A percentile compares a stretch with the other conserved stretches of the same genome.
phyloP scores from a whole-genome alignment of 2,329 filamentous ascomycete species.

The Stagonosporopsis rhizophila region DNA sequence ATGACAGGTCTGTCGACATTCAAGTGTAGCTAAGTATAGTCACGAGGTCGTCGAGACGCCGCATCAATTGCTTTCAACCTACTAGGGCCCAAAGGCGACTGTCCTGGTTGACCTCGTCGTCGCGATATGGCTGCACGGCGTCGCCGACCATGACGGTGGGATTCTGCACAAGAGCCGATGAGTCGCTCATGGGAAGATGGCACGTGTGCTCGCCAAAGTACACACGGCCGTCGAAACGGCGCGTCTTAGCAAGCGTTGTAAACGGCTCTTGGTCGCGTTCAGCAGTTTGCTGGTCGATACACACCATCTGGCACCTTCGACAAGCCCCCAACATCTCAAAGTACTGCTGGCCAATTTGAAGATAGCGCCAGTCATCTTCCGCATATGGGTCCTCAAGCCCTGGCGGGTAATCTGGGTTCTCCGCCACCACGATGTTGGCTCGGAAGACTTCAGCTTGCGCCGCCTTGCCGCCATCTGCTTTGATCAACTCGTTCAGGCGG shows the following conservation, averaged over 20 bases:
- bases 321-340: conserved; percentile 83
- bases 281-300: conserved; percentile 84
- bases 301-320: conserved; percentile 94
- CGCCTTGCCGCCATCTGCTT: conserved; percentile 64
- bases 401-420: conserved; percentile 51
- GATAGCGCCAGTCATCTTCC: conserved; percentile 78
- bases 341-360: conserved; percentile 69
- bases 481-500: conserved; percentile 76
- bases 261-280: conserved; percentile 84
- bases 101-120: conserved; percentile 39
- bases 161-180: conserved; percentile 38
- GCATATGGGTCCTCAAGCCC: conserved; percentile 68
- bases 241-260: conserved; percentile 84
- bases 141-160: conserved; percentile 51
- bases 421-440: conserved; percentile 81
- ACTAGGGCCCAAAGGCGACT: conserved; percentile 34
- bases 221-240: conserved; percentile 82
- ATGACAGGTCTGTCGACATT: conserved; percentile 12
- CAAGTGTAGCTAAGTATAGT: conserved; percentile 13
- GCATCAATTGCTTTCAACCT: conserved; percentile 23
- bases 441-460: conserved; percentile 80
- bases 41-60: conserved; percentile 8
- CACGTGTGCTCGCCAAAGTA: conserved; percentile 83
- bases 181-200: conserved; percentile 44
- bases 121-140: conserved; percentile 39